Conservation (phyloP, 495 filamentous ascomycete genomes). For the Xylaria nigripes region DNA sequence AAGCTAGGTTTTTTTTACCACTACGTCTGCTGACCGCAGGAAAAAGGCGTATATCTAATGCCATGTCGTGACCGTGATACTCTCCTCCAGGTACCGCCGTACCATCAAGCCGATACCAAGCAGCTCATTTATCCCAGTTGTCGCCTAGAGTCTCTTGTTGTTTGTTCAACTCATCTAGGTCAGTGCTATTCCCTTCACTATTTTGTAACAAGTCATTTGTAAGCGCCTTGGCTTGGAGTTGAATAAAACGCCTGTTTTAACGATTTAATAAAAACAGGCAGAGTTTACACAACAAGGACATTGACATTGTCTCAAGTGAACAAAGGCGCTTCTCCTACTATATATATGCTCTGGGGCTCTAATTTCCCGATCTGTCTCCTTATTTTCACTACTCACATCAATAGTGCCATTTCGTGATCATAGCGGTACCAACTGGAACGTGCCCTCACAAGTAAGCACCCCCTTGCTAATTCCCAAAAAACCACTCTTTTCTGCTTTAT, state of each 20-base stretch:
- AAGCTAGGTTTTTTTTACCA: conserved; percentile 3
- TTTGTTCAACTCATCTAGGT: not conserved
- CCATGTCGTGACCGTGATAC: not conserved
- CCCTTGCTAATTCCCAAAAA: not conserved
- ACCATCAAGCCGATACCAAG: not conserved
- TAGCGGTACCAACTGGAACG: not conserved
- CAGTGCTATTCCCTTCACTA: not conserved
- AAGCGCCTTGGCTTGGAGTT: not conserved
- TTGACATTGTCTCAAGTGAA: conserved; percentile 7
- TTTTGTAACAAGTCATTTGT: not conserved
- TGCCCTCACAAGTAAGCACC: not conserved
- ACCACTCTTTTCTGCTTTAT: not conserved
- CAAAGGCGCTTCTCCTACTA: not conserved
- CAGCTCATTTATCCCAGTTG: not conserved
- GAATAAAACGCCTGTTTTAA: not conserved
- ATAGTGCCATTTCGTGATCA: not conserved
- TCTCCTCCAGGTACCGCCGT: not conserved
- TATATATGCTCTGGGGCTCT: not conserved
- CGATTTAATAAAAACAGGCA: not conserved
- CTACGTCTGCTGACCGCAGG: not conserved
- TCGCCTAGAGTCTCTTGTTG: not conserved
- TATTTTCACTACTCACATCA: not conserved
- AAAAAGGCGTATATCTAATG: not conserved
- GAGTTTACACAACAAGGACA: not conserved
- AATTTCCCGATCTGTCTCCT: not conserved